Evolutionary conservation across 169 alveolate genomes (phyloP).

Genomic region (Eimeria acervulina): DNA sequence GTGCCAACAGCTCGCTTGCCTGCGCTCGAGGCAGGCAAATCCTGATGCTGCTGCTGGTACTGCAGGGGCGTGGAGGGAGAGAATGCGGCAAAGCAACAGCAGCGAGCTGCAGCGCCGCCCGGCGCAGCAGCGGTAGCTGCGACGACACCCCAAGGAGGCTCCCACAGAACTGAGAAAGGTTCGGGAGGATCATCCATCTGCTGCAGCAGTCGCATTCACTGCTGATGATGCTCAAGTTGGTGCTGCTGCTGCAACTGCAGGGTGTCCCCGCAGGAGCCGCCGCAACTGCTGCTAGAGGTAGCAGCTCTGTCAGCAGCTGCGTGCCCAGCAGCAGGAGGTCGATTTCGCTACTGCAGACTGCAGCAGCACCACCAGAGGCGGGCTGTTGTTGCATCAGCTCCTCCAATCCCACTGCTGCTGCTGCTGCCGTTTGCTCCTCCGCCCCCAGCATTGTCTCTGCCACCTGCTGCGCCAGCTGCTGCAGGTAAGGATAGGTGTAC

Average conservation of each 20-base stretch:
- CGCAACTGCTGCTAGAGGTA: constrained; percentile 66
- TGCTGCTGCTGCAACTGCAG: constrained; percentile 43
- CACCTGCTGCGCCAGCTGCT: constrained; percentile 71
- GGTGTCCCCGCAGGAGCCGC: constrained; percentile 42
- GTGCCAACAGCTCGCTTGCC: constrained; percentile 21
- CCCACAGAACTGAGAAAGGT: constrained; percentile 72
- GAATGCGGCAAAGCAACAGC: constrained; percentile 59
- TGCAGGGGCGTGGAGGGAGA: constrained; percentile 65
- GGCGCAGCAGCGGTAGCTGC: constrained; percentile 73
- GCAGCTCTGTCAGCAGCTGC: constrained; percentile 59
- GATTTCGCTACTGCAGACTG: constrained; percentile 9
- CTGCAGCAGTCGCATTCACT: constrained; percentile 54
- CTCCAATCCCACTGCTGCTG: background rate
- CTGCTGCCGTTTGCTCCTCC: constrained; percentile 56
- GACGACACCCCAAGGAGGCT: constrained; percentile 76
- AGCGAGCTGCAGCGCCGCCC: constrained; percentile 74
- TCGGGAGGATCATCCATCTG: constrained; percentile 50
- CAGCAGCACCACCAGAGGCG: constrained; percentile 36
- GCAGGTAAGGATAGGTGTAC: constrained; percentile 62
- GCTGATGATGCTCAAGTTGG: background rate
- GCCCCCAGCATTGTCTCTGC: constrained; percentile 57
- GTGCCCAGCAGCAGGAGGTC: constrained; percentile 76
- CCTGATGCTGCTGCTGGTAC: constrained; percentile 61
- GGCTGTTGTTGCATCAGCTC: constrained; percentile 28
- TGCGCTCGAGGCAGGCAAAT: background rate